A percentile compares a stretch with the other conserved stretches of the same genome.
These are phyloP conservation scores for Aspergillus sp. DNA, from an alignment of 2,329 filamentous ascomycete genomes.

Conservation along the genomic window DNA sequence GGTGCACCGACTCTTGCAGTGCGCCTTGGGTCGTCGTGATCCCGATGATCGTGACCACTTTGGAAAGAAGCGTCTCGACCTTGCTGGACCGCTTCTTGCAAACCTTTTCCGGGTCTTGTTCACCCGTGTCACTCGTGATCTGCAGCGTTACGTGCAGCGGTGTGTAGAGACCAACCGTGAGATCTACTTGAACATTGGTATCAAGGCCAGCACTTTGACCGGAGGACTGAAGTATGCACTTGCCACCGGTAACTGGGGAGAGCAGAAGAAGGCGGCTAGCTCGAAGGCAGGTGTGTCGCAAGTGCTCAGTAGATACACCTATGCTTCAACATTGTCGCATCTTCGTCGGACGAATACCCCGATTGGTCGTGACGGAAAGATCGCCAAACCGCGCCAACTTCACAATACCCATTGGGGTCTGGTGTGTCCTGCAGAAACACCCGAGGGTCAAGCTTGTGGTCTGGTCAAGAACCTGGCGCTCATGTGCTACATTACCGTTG, in stretches of 20 bases:
- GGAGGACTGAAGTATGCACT: constrained; percentile 95
- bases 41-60: constrained; percentile 98
- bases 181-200: constrained; percentile 82
- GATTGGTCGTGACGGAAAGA: constrained; percentile 93
- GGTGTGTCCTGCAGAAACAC: constrained; percentile 94
- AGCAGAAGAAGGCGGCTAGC: constrained; percentile 95
- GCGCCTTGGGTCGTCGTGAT: constrained; percentile 82
- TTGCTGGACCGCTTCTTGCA: constrained; percentile 89
- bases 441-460: constrained; percentile 96
- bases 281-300: constrained; percentile 96
- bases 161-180: constrained; percentile 83
- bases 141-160: constrained; percentile 82
- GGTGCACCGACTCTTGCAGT: constrained; percentile 92
- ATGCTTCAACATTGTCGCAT: constrained; percentile 92
- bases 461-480: constrained; percentile 95
- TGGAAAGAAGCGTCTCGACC: constrained; percentile 93
- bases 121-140: constrained; percentile 80
- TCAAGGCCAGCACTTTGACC: constrained; percentile 84
- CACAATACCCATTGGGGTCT: constrained; percentile 99
- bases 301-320: constrained; percentile 95
- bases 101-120: constrained; percentile 92
- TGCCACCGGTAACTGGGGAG: constrained; percentile 97
- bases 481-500: constrained; percentile 97
- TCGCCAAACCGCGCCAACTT: constrained; percentile 93
- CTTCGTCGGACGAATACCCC: constrained; percentile 95